Conservation (phyloP, 441 rosid genomes). For the Pelargonium citronellum region DNA sequence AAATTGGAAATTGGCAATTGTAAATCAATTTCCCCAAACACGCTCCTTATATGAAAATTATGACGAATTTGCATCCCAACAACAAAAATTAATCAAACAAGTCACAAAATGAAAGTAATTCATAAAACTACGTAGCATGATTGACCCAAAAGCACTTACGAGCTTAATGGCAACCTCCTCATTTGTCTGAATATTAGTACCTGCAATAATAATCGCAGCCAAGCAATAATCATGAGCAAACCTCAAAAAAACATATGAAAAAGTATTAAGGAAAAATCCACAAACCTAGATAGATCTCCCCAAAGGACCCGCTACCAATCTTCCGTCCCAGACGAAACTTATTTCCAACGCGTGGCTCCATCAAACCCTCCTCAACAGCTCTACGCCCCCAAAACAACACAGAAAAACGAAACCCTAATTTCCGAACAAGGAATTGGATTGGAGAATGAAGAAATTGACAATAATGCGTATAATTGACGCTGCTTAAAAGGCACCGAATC, state of each 20-base stretch:
- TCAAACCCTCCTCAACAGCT: not conserved
- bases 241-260: not conserved
- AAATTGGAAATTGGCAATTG: too few relatives aligned
- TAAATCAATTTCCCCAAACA: too few relatives aligned
- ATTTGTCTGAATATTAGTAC: constrained; percentile 3
- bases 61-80: not conserved
- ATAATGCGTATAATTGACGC: constrained; percentile 4
- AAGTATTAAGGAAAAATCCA: not conserved
- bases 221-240: not conserved
- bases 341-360: constrained; percentile 4
- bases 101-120: not conserved
- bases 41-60: not conserved
- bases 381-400: not conserved
- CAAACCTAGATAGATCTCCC: constrained; percentile 94
- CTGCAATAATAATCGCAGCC: not conserved
- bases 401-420: not conserved
- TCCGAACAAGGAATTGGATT: not conserved
- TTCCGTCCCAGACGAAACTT: constrained; percentile 25
- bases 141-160: not conserved
- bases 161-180: constrained; percentile 9
- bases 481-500: not conserved
- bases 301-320: constrained; percentile 97
- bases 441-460: not conserved
- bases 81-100: not conserved
- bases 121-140: not conserved